phyloP scores from a whole-genome alignment of 371 early-diverging fungal species.

The Apophysomyces elegans region DNA sequence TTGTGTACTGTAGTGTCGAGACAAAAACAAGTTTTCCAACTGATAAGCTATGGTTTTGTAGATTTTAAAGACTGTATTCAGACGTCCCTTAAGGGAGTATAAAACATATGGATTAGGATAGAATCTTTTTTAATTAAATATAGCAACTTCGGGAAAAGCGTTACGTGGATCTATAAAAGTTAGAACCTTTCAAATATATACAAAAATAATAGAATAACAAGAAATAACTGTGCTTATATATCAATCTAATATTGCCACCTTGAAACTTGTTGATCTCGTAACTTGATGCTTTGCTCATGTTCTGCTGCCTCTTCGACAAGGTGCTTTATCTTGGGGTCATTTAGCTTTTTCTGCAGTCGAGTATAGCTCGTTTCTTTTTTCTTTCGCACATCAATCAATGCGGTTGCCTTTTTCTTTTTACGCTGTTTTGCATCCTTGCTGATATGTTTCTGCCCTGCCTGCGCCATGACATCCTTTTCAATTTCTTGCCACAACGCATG shows the following conservation, averaged over 20 bases:
- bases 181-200: too few relatives aligned
- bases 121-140: too few relatives aligned
- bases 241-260: constrained; percentile 12
- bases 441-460: constrained; percentile 45
- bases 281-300: constrained; percentile 40
- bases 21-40: too few relatives aligned
- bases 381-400: constrained; percentile 59
- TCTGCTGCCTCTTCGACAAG: constrained; percentile 40
- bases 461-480: constrained; percentile 57
- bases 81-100: too few relatives aligned
- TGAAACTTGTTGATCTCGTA: constrained; percentile 20
- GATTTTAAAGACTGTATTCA: too few relatives aligned
- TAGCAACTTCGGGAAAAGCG: too few relatives aligned
- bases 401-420: constrained; percentile 30
- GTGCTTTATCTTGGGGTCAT: constrained; percentile 26
- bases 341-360: constrained; percentile 48
- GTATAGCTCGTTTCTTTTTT: constrained; percentile 46
- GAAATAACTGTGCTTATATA: too few relatives aligned
- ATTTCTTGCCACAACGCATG: constrained; percentile 58
- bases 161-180: too few relatives aligned
- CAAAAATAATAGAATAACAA: too few relatives aligned
- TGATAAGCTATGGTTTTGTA: too few relatives aligned
- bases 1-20: too few relatives aligned
- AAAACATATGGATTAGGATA: too few relatives aligned
- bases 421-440: constrained; percentile 12